Evolutionary conservation across 148 eudicot species (phyloP), one percentile per base, ranked within the genome.

Genomic region (Chenopodium formosanum): DNA sequence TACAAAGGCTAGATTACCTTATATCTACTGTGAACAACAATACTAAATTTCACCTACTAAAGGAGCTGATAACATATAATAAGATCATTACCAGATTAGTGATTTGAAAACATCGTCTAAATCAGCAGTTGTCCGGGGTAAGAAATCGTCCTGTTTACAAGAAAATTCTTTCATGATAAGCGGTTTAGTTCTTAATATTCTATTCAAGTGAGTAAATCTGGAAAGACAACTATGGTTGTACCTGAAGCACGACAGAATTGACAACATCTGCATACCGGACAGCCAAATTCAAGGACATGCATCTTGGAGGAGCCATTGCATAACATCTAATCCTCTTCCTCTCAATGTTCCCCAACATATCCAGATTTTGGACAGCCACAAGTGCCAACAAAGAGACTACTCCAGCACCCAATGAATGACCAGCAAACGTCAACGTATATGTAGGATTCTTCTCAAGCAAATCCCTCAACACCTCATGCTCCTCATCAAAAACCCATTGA

Each of bases 341-440:
- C 74, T 89, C 94, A 68, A 91, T 81, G 63, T 83, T 86, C 80
- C 98, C 97, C 89, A 96, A 80, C 86, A 79, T 85, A 44, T 90
- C 92, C 72, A 87, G 81, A 88, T 91, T 91, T 88, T 89, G 91
- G 27, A 92, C 78, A 23, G 85, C 93, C 86, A 94, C 84, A 81
- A 96, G 87, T 6, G 94, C 78, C 82, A 96, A 83, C 83, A 94
- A 81, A 1, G 97, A 86, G 27, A 88, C 98, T 22, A 94, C 93
- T 47, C 99, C 99, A 7, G 99, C 97, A 66, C 99, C 99, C 78
- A 96, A 77, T 13, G 99, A 96, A 90, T 96, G 98, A 82, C 99
- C 99, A 10, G 89, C 92, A 87, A 96, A 89, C 5, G 99, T 96
- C 97, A 96, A 90, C 2, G 88, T 88, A 85, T 96, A 92, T 53